Evolutionary conservation across 768 basidiomycete genomes (phyloP).

Genomic region (Coprinopsis cinerea): DNA sequence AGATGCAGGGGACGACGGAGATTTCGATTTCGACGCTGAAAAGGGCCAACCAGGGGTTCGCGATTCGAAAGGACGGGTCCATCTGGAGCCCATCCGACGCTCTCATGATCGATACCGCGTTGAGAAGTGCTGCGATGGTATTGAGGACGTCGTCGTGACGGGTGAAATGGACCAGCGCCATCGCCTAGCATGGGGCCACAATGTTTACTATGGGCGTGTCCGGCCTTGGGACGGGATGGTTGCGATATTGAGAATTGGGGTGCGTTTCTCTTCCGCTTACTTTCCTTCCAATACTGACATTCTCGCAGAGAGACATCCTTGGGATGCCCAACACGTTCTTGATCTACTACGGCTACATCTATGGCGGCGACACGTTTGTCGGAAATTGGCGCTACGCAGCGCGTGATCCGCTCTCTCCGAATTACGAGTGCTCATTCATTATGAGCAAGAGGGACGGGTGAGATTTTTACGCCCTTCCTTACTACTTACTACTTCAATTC

Average conservation of each 20-base stretch:
- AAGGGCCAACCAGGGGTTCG: not conserved
- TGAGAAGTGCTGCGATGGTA: slow-evolving; percentile 39
- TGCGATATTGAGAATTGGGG: slow-evolving; percentile 41
- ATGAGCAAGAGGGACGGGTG: slow-evolving; percentile 51
- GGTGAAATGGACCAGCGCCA: slow-evolving; percentile 52
- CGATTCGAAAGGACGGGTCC: not conserved
- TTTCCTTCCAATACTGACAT: too few species aligned
- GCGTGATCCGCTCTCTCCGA: slow-evolving; percentile 36
- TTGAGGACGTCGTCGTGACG: slow-evolving; percentile 55
- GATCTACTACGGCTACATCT: slow-evolving; percentile 68
- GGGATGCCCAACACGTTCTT: slow-evolving; percentile 9
- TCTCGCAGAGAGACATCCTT: not conserved
- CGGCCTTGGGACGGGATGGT: slow-evolving; percentile 56
- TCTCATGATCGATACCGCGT: slow-evolving; percentile 13
- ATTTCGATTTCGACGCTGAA: not conserved
- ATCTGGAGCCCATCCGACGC: not conserved
- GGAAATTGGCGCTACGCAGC: slow-evolving; percentile 62
- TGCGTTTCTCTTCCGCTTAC: slow-evolving; percentile 14
- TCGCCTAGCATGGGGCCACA: slow-evolving; percentile 42
- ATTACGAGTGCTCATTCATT: slow-evolving; percentile 60
- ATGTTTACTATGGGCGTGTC: slow-evolving; percentile 46
- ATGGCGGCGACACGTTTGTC: slow-evolving; percentile 58
- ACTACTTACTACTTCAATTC: too few species aligned
- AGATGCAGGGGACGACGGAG: not conserved
- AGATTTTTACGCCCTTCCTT: too few species aligned